Evolutionary conservation across 768 basidiomycete genomes (phyloP), one percentile per base, ranked within the genome.

Genomic region (Tylopilus plumbeoviolaceoides): DNA sequence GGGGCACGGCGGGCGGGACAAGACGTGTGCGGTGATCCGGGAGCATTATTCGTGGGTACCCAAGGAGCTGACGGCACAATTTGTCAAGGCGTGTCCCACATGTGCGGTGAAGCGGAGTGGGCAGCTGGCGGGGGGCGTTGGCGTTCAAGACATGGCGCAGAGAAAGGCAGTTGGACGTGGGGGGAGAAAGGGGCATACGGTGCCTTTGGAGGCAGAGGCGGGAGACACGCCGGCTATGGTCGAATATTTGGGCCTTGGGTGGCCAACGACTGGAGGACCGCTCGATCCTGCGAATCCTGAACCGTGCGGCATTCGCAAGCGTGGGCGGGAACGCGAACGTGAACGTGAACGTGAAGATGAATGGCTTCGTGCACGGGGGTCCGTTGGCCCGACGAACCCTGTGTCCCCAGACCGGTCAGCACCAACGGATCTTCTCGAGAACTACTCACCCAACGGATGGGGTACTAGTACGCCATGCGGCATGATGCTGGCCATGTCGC

Each of bases 21-120:
- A 82, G 73, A 93, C 91, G 0, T 81, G 79, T 51, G 75, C 77
- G 3, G 73, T 82, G 51, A 78, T 91, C 36, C 75, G 85, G 44
- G 72, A 80, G 54, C 78, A 80, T 60, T 93, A 90, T 66, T 84
- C 87, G 9, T 91, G 86, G 84, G 80, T 93, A 25, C 91, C 91
- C 15, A 92, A 91, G 70, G 85, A 89, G 62, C 82, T 93, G 39
- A 80, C 91, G 43, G 81, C 86, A 15, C 80, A 79, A 53, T 93
- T 90, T 63, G 83, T 91, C 69, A 84, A 82, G 67, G 77, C 77
- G 23, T 92, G 91, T 62, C 91, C 90, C 12, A 87, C 87, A 7
- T 92, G 91, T 60, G 76, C 68, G 53, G 72, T 66, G 47, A 76
- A 77, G 67, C 67, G 75, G 55, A 72, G 70, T 48, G 73, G 73